phyloP scores from a whole-genome alignment of 306 rosid species.

The Rubus parviflorus region DNA sequence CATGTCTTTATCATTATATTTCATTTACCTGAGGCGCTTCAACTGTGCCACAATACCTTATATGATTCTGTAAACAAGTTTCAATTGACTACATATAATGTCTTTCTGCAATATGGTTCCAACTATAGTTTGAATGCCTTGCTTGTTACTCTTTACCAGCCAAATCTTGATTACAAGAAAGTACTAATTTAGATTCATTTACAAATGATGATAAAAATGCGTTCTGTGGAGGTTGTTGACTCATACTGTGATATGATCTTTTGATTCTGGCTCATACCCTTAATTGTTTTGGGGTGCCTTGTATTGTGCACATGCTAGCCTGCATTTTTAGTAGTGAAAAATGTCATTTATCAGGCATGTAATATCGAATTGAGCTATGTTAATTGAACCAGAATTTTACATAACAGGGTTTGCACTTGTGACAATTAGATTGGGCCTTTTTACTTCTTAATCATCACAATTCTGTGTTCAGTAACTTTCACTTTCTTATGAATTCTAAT shows the following conservation, averaged over 20 bases:
- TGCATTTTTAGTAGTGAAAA: too few species aligned
- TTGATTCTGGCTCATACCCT: neutral
- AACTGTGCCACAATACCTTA: neutral
- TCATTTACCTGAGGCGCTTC: neutral
- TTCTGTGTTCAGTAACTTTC: too few species aligned
- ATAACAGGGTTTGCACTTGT: too few species aligned
- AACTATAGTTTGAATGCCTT: neutral
- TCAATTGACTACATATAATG: neutral
- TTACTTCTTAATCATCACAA: too few species aligned
- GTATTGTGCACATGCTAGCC: too few species aligned
- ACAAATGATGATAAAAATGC: neutral
- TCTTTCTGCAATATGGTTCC: neutral
- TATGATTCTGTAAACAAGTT: slow-evolving; percentile 6
- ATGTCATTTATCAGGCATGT: too few species aligned
- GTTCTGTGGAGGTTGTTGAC: neutral
- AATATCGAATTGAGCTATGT: too few species aligned
- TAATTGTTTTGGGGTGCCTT: neutral
- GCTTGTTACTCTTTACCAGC: neutral
- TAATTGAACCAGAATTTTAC: too few species aligned
- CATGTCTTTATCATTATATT: neutral
- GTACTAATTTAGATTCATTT: neutral
- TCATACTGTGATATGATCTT: neutral
- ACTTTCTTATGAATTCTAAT: too few species aligned
- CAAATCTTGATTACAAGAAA: neutral
- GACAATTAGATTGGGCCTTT: too few species aligned